phyloP scores from a whole-genome alignment of 2,329 filamentous ascomycete species.

The Penicillium sp. region DNA sequence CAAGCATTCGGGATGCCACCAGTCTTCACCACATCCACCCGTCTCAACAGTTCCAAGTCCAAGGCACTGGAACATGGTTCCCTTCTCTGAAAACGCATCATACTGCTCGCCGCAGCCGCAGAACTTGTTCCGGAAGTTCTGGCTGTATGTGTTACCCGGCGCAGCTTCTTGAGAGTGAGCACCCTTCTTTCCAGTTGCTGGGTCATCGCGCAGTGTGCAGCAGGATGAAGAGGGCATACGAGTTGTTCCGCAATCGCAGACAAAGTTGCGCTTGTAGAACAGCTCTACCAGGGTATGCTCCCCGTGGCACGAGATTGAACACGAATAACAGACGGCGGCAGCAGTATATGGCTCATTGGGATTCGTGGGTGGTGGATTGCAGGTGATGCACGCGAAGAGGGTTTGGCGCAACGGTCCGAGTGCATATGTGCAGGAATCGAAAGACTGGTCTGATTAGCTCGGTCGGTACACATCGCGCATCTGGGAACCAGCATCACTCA shows the following conservation, averaged over 20 bases:
- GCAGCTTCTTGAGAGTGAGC: slow-evolving; percentile 73
- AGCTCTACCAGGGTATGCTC: slow-evolving; percentile 94
- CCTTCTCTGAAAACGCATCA: slow-evolving; percentile 83
- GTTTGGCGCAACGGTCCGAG: slow-evolving; percentile 84
- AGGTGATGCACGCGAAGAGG: slow-evolving; percentile 91
- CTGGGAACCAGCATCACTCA: slow-evolving; percentile 45
- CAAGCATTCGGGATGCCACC: slow-evolving; percentile 94
- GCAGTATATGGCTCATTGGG: slow-evolving; percentile 64
- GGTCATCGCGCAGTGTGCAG: slow-evolving; percentile 74
- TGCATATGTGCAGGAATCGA: slow-evolving; percentile 88
- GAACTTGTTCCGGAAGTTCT: slow-evolving; percentile 92
- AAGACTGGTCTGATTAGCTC: slow-evolving; percentile 62
- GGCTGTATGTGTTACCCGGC: slow-evolving; percentile 82
- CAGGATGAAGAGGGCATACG: slow-evolving; percentile 70
- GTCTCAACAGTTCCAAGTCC: slow-evolving; percentile 77
- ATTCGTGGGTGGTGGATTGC: slow-evolving; percentile 74
- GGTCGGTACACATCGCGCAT: slow-evolving; percentile 5
- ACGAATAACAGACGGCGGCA: slow-evolving; percentile 93
- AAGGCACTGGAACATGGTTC: slow-evolving; percentile 97
- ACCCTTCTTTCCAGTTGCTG: slow-evolving; percentile 72
- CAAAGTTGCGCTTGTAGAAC: slow-evolving; percentile 92
- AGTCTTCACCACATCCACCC: slow-evolving; percentile 93
- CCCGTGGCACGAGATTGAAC: slow-evolving; percentile 94
- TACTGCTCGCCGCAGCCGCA: slow-evolving; percentile 89
- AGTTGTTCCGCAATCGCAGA: slow-evolving; percentile 92